A percentile compares a stretch with the other conserved stretches of the same genome.
Conservation (phyloP, 441 rosid genomes). For the Rhodomyrtus psidioides region DNA sequence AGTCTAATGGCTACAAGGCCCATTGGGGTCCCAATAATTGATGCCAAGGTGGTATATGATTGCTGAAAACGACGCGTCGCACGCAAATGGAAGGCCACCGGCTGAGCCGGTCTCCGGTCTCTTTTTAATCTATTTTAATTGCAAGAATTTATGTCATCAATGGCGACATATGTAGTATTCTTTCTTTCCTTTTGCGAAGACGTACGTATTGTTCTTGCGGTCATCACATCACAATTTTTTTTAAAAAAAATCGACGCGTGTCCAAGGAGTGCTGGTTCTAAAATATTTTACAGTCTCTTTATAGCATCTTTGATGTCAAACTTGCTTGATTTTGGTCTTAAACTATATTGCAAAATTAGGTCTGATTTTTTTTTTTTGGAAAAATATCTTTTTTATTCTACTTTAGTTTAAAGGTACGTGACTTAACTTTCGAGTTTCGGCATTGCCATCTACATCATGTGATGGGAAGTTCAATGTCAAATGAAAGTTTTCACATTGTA, state of each 20-base stretch:
- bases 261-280: not conserved
- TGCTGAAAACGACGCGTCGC: not conserved
- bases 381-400: not conserved
- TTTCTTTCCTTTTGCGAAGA: not conserved
- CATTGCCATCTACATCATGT: not conserved
- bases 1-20: not conserved
- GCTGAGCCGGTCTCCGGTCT: not conserved
- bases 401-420: not conserved
- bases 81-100: not conserved
- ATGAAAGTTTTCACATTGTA: not conserved
- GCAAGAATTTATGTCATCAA: not conserved
- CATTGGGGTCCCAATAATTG: conserved; percentile 21
- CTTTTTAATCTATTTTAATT: no score
- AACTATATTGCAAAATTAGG: no score
- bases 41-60: conserved; percentile 9
- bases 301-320: not conserved
- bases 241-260: not conserved
- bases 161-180: not conserved
- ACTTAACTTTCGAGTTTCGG: not conserved
- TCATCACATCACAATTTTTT: no score
- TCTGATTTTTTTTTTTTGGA: not conserved
- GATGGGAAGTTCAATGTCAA: not conserved
- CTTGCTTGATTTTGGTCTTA: not conserved
- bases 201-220: not conserved
- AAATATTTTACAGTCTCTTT: not conserved